A percentile compares a stretch with the other conserved stretches of the same genome.
These are phyloP conservation scores for Botrytis fragariae DNA, from an alignment of 2,329 filamentous ascomycete species.

Conservation along the genomic window DNA sequence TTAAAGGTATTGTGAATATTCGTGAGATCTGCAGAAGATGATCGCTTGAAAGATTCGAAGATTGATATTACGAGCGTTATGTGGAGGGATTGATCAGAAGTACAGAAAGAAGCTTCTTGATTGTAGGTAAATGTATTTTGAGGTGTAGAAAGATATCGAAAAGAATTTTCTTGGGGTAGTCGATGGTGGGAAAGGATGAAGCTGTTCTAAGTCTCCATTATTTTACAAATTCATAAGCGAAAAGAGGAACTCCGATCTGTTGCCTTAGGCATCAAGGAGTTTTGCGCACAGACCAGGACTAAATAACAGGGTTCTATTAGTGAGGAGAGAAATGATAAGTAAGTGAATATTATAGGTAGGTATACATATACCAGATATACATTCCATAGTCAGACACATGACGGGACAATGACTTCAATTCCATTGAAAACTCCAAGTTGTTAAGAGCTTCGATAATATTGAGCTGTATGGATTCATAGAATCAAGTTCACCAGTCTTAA, in stretches of 20 bases:
- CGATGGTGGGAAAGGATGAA: conserved; percentile 6
- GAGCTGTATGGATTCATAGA: no score
- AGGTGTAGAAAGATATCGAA: conserved; percentile 1
- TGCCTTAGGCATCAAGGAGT: background rate
- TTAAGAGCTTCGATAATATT: no score
- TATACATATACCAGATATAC: no score
- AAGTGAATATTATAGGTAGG: background rate
- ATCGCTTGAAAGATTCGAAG: conserved; percentile 3
- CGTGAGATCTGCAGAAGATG: background rate
- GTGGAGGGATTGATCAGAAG: conserved; percentile 25
- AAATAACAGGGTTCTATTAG: background rate
- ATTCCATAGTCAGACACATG: background rate
- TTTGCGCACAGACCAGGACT: background rate
- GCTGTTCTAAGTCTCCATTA: conserved; percentile 15
- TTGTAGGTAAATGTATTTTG: conserved; percentile 6
- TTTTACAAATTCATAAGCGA: conserved; percentile 18
- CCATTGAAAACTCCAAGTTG: background rate
- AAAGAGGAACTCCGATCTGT: background rate
- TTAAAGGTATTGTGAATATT: background rate
- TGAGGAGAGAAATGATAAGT: background rate
- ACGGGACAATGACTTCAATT: background rate
- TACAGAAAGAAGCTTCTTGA: conserved; percentile 22
- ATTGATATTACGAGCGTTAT: conserved; percentile 11
- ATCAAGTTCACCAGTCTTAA: no score
- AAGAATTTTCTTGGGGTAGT: conserved; percentile 14